These are phyloP conservation scores for Phytophthora chlamydospora DNA, from an alignment of 352 stramenopile genomes.

Conservation along the genomic window DNA sequence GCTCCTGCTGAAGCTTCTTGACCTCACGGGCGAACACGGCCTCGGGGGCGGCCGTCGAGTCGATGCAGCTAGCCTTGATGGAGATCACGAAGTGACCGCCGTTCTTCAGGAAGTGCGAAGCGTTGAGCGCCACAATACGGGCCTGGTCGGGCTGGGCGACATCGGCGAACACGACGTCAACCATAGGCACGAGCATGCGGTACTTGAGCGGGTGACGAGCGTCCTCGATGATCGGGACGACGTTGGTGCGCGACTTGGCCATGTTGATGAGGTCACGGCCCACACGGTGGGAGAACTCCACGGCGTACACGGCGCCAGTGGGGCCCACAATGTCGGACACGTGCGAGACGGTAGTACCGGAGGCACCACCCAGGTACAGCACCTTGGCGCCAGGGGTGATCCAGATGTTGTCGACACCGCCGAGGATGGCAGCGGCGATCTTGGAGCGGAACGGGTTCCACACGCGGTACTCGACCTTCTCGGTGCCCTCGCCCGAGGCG, in stretches of 20 bases:
- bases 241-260: constrained; percentile 98
- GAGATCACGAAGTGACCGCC: constrained; percentile 99
- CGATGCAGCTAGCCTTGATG: constrained; percentile 99
- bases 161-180: constrained; percentile 99
- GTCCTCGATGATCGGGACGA: constrained; percentile 99
- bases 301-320: constrained; percentile 97
- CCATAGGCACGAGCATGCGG: constrained; percentile 99
- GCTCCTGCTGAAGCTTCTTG: constrained; percentile 97
- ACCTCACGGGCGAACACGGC: constrained; percentile 98
- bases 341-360: constrained; percentile 98
- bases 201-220: constrained; percentile 98
- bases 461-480: constrained; percentile 99
- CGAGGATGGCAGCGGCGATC: constrained; percentile 98
- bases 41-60: constrained; percentile 98
- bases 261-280: constrained; percentile 99
- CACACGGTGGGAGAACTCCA: constrained; percentile 99
- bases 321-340: constrained; percentile 99
- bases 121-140: constrained; percentile 99
- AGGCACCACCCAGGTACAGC: constrained; percentile 98
- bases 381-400: constrained; percentile 98
- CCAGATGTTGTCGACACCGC: constrained; percentile 98
- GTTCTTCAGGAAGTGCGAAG: constrained; percentile 99
- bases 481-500: constrained; percentile 86
- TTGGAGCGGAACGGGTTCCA: constrained; percentile 99
- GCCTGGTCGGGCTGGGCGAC: constrained; percentile 99